Evolutionary conservation across 805 yeast species (phyloP).

Genomic region (Wickerhamiella musiphila): DNA sequence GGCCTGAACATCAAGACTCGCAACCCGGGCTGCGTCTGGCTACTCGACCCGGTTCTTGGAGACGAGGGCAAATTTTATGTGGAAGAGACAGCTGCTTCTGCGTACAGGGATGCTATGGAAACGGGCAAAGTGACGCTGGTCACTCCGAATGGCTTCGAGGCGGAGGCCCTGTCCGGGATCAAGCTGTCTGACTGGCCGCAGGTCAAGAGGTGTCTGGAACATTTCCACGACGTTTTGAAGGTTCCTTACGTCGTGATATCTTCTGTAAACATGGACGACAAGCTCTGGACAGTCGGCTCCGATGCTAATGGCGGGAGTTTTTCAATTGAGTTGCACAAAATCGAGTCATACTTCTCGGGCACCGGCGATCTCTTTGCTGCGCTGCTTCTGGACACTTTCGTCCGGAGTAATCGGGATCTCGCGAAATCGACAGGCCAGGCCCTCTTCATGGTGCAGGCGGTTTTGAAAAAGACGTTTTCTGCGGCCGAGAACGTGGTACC

Average conservation of each 20-base stretch:
- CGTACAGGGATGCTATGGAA: slow-evolving; percentile 31
- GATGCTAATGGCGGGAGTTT: slow-evolving; percentile 17
- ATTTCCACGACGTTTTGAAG: slow-evolving; percentile 31
- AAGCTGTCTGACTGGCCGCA: slow-evolving; percentile 26
- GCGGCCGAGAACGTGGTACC: slow-evolving; percentile 7
- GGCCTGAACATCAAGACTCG: slow-evolving; percentile 21
- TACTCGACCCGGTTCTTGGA: slow-evolving; percentile 84
- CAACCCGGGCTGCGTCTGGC: slow-evolving; percentile 28
- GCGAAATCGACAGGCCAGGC: slow-evolving; percentile 23
- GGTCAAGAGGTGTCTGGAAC: slow-evolving; percentile 30
- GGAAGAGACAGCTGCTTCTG: slow-evolving; percentile 36
- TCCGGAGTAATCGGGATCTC: slow-evolving; percentile 14
- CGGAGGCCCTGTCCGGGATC: slow-evolving; percentile 47
- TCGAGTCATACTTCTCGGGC: slow-evolving; percentile 79
- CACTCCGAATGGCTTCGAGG: slow-evolving; percentile 86
- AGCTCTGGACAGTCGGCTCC: slow-evolving; percentile 31
- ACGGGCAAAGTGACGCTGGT: slow-evolving; percentile 43
- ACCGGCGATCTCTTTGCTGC: slow-evolving; percentile 89
- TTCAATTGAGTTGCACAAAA: slow-evolving; percentile 37
- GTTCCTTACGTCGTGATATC: slow-evolving; percentile 53
- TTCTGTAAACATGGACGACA: slow-evolving; percentile 27
- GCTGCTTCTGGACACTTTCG: slow-evolving; percentile 44
- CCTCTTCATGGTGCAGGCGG: slow-evolving; percentile 31
- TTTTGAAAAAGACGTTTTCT: slow-evolving; percentile 20
- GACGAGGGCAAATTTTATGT: slow-evolving; percentile 79